These are phyloP conservation scores for Globisporangium middletonii DNA, from an alignment of 352 stramenopile genomes.

Conservation along the genomic window DNA sequence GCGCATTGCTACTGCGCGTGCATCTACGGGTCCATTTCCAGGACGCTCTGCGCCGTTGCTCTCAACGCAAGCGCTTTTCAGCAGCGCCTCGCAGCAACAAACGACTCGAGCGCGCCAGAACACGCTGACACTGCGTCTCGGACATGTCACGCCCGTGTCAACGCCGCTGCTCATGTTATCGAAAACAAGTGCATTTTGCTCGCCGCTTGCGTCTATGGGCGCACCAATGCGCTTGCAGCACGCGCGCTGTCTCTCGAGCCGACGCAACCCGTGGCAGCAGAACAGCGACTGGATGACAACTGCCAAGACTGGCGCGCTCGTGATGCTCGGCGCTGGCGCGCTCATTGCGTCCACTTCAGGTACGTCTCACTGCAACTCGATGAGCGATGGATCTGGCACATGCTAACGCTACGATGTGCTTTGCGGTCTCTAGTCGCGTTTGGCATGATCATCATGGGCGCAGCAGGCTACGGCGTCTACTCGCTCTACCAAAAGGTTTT, in stretches of 20 bases:
- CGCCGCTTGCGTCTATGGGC: background rate
- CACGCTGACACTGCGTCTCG: background rate
- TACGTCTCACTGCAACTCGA: constrained; percentile 19
- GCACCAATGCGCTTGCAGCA: constrained; percentile 9
- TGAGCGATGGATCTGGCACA: background rate
- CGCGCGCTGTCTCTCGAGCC: constrained; percentile 26
- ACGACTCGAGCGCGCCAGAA: no score
- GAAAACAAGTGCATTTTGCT: background rate
- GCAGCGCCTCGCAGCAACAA: background rate
- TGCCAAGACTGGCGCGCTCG: constrained; percentile 55
- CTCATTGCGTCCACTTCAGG: constrained; percentile 57
- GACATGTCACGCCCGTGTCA: background rate
- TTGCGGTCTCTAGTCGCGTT: constrained; percentile 45
- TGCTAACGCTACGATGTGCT: background rate
- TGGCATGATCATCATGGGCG: constrained; percentile 56
- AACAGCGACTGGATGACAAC: constrained; percentile 39
- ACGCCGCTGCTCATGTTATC: background rate
- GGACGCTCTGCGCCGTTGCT: background rate
- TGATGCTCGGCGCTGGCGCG: constrained; percentile 48
- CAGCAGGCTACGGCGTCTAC: constrained; percentile 68
- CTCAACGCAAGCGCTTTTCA: background rate
- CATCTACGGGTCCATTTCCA: background rate
- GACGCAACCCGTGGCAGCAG: constrained; percentile 32
- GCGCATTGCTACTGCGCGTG: no score
- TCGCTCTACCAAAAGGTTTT: constrained; percentile 62